A percentile compares a stretch with the other conserved stretches of the same genome.
Evolutionary conservation across 2,329 filamentous ascomycete genomes (phyloP).

Genomic region (Ascomycota sp.): DNA sequence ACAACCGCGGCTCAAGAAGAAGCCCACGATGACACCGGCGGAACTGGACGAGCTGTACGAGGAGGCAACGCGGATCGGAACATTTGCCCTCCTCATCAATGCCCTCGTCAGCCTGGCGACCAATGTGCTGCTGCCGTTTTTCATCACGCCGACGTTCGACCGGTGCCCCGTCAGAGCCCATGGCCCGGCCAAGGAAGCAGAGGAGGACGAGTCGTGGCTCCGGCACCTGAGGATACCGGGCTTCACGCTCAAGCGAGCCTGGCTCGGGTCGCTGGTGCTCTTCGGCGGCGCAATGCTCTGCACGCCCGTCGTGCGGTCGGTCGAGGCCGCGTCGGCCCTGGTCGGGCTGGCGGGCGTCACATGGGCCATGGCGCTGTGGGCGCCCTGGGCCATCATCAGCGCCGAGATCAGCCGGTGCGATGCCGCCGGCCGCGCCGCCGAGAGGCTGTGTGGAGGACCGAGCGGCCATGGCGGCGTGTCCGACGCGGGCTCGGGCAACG

Average conservation of each 20-base stretch:
- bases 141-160: constrained; percentile 66
- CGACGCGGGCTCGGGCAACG: not conserved
- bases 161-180: constrained; percentile 14
- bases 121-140: constrained; percentile 68
- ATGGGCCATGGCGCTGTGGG: constrained; percentile 88
- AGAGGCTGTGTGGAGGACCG: constrained; percentile 1
- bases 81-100: constrained; percentile 75
- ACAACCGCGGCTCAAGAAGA: constrained; percentile 55
- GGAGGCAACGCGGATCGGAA: constrained; percentile 66
- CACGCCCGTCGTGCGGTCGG: constrained; percentile 57
- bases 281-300: constrained; percentile 67
- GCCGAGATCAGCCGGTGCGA: constrained; percentile 77
- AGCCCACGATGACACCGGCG: constrained; percentile 55
- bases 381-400: constrained; percentile 85
- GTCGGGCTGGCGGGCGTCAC: constrained; percentile 72
- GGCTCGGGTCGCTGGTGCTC: constrained; percentile 69
- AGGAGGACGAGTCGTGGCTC: not conserved
- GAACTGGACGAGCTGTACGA: constrained; percentile 71
- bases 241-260: constrained; percentile 71
- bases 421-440: constrained; percentile 25
- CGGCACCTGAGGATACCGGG: constrained; percentile 54
- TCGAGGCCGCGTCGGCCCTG: constrained; percentile 52
- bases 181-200: not conserved
- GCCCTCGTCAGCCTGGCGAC: constrained; percentile 65
- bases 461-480: not conserved